Base-by-base conservation (phyloP, 75 land plant genomes). In the Pinus albicaulis region DNA sequence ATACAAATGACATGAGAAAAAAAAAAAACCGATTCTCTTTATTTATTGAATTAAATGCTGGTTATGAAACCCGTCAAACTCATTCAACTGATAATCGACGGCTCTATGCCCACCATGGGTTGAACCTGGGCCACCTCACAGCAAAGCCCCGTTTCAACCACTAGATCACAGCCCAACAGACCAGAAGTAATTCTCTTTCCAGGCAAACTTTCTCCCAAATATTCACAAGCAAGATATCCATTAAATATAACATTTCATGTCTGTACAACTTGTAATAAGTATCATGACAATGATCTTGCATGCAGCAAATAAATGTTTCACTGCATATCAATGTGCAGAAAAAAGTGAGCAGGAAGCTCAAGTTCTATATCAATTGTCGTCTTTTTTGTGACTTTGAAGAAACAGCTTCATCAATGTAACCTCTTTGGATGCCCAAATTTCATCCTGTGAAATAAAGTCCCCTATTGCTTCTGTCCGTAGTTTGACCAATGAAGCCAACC, bases 261-360 rank as follows among this genome's bases (percentile, higher is more conserved):
- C 38, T 68, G 71, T 41, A 41, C 71, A 68, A 41, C n/a, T 41
- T 68, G 19, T 3, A 64, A 64, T 44, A 68, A 41, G 71, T 68
- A 68, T 38, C 38, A 61, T 23, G 28, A 61, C 31, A 15, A 38
- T 8, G 19, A 31, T 64, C 1, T 64, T 64, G 31, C 38, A 17
- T 64, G 2, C 5, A 31, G 10, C 41, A 31, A 64, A 64, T 48
- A 48, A 48, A 64, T 28, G 31, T 62, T 4, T 34, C 41, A 28
- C 38, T 31, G 5, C 41, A 17, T 31, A 64, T 48, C 1, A 48
- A 48, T 48, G 53, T 48, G 11, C 53, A 44, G 48, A 8, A 44
- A 44, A 44, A 44, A 7, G 48, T 44, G 48, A 6, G 48, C 48
- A 16, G 34, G 68, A 36, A 16, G 34, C 38, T 7, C 31, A 12